A percentile compares a stretch with the other conserved stretches of the same genome.
phyloP scores from a whole-genome alignment of 2,329 filamentous ascomycete genomes.

The Penicillium sp. region DNA sequence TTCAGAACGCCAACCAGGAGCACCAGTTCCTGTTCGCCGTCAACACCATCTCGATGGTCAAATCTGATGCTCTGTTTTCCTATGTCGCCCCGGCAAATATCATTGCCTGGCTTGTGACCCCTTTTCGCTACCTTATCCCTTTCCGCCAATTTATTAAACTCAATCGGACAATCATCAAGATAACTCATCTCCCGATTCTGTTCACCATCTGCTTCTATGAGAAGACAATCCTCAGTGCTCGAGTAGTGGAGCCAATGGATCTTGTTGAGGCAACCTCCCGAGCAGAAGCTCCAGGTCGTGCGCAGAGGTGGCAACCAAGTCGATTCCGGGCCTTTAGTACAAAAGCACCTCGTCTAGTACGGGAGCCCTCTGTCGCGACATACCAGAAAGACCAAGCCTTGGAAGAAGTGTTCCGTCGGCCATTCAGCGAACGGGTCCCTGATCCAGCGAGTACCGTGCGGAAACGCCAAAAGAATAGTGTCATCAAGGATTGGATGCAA shows the following conservation, averaged over 20 bases:
- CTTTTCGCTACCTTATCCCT: conserved; percentile 74
- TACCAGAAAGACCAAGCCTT: conserved; percentile 86
- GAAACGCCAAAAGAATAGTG: conserved; percentile 71
- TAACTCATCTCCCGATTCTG: conserved; percentile 82
- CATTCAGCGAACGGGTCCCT: conserved; percentile 61
- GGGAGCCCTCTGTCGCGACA: conserved; percentile 83
- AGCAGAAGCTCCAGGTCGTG: conserved; percentile 50
- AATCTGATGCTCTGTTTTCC: conserved; percentile 93
- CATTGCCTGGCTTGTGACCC: conserved; percentile 83
- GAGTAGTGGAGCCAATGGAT: conserved; percentile 78
- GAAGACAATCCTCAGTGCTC: conserved; percentile 69
- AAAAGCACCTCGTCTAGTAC: conserved; percentile 57
- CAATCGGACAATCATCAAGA: conserved; percentile 87
- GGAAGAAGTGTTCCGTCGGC: conserved; percentile 82
- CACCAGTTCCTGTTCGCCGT: conserved; percentile 91
- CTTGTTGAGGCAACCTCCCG: conserved; percentile 69
- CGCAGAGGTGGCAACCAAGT: conserved; percentile 57
- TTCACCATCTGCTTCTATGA: conserved; percentile 88
- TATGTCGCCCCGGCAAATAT: conserved; percentile 91
- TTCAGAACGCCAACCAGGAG: conserved; percentile 89
- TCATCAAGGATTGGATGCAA: conserved; percentile 90
- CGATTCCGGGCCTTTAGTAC: conserved; percentile 70
- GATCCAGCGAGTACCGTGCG: conserved; percentile 57
- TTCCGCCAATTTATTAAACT: conserved; percentile 77
- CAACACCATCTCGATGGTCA: conserved; percentile 97